Evolutionary conservation across 1,284 basidiomycete species (phyloP).

Genomic region (Austroboletus rostrupii): DNA sequence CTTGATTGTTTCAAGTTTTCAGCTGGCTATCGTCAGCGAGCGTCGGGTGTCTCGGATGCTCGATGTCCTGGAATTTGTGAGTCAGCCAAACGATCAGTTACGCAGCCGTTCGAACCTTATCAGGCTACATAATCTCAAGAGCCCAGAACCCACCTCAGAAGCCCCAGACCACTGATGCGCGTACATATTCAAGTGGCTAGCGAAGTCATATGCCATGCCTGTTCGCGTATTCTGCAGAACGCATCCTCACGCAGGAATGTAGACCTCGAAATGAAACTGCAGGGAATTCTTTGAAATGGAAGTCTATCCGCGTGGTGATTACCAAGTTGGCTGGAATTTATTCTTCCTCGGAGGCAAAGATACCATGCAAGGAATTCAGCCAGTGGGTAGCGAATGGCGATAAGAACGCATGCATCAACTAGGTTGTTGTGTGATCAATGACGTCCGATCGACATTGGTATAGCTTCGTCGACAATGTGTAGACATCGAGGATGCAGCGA

Average conservation of each 20-base stretch:
- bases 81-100: too few relatives aligned
- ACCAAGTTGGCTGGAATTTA: not conserved
- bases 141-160: conserved; percentile 54
- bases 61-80: too few relatives aligned
- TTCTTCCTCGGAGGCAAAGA: not conserved
- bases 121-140: too few relatives aligned
- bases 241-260: not conserved
- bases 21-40: too few relatives aligned
- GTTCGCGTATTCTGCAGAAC: not conserved
- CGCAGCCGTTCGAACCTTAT: too few relatives aligned
- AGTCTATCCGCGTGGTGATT: not conserved
- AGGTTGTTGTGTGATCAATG: not conserved
- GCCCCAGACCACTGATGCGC: conserved; percentile 47
- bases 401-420: not conserved
- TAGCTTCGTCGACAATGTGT: conserved; percentile 7
- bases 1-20: too few relatives aligned
- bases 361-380: not conserved
- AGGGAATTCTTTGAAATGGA: not conserved
- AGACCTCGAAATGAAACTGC: not conserved
- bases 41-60: too few relatives aligned
- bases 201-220: conserved; percentile 9
- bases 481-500: conserved; percentile 9
- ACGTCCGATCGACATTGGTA: not conserved
- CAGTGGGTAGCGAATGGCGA: conserved; percentile 1
- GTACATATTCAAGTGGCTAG: too few relatives aligned